These are phyloP conservation scores for Monosporascus sp. DNA, from an alignment of 2,329 filamentous ascomycete species.

Conservation along the genomic window DNA sequence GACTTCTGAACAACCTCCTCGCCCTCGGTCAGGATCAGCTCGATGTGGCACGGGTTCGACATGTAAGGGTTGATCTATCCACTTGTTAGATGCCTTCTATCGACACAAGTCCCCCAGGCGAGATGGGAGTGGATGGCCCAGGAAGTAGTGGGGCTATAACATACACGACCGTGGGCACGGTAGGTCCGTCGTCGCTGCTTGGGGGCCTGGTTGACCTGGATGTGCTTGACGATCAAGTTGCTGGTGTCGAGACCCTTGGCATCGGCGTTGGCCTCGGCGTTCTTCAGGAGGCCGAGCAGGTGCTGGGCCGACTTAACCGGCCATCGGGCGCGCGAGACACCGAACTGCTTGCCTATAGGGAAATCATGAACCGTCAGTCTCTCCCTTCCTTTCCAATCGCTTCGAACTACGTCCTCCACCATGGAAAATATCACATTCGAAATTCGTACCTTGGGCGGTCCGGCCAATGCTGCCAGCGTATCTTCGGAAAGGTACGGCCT, in stretches of 20 bases:
- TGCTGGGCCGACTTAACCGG: constrained; percentile 99
- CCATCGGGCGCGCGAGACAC: constrained; percentile 97
- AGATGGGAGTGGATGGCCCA: background rate
- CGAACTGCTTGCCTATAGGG: constrained; percentile 87
- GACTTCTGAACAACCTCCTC: constrained; percentile 95
- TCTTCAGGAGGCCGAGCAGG: constrained; percentile 94
- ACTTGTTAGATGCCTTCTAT: constrained; percentile 18
- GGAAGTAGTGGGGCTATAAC: constrained; percentile 35
- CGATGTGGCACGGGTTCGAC: constrained; percentile 99
- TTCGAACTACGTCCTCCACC: background rate
- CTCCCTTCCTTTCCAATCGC: background rate
- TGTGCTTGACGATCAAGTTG: constrained; percentile 99
- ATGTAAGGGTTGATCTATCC: constrained; percentile 98
- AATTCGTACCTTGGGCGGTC: constrained; percentile 87
- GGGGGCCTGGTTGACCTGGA: constrained; percentile 99
- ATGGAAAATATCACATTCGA: background rate
- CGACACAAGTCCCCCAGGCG: background rate
- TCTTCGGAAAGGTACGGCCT: constrained; percentile 97
- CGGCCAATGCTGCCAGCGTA: constrained; percentile 95
- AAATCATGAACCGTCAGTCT: constrained; percentile 14
- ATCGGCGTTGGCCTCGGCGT: constrained; percentile 94
- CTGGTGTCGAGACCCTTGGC: constrained; percentile 95
- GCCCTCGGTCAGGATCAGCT: constrained; percentile 97
- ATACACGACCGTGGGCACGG: constrained; percentile 99
- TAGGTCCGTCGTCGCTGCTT: constrained; percentile 99